Percentiles rank a stretch among this genome's conserved stretches.
Conservation (phyloP, 768 basidiomycete species). For the Naganishia randhawae region DNA sequence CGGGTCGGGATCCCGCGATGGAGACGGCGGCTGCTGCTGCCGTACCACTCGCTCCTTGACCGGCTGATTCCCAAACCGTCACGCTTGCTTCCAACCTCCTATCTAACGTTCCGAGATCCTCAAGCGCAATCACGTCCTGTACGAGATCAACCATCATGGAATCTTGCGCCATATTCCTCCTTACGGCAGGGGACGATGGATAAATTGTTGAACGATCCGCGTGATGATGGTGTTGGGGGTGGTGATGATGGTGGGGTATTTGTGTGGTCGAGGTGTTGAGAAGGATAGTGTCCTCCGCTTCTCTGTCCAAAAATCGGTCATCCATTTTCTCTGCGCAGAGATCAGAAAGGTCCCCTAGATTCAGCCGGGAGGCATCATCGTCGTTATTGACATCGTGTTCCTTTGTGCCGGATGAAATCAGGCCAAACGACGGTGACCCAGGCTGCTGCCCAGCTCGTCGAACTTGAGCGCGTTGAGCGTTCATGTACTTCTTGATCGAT, state of each 20-base stretch:
- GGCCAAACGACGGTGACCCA: too few species aligned
- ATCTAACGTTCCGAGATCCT: background rate
- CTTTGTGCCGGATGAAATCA: too few species aligned
- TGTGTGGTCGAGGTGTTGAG: background rate
- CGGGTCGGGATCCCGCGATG: too few species aligned
- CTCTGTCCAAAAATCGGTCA: too few species aligned
- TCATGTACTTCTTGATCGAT: slow-evolving; percentile 11
- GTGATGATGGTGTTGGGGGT: background rate
- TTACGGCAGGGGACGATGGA: slow-evolving; percentile 9
- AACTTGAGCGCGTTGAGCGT: slow-evolving; percentile 1
- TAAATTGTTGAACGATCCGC: slow-evolving; percentile 12
- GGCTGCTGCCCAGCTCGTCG: background rate
- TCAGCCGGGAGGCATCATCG: background rate
- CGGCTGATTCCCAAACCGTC: background rate
- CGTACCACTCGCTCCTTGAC: background rate
- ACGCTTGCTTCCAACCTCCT: slow-evolving; percentile 7
- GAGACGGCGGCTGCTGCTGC: too few species aligned
- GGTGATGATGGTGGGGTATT: background rate
- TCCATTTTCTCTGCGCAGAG: background rate
- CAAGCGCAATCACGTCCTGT: background rate
- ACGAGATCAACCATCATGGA: background rate
- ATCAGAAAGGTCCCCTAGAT: slow-evolving; percentile 5
- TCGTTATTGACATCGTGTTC: too few species aligned
- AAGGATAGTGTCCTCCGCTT: background rate
- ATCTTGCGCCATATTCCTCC: background rate